Base-by-base conservation (phyloP, 805 yeast species). In the Nakazawaea ishiwadae region DNA sequence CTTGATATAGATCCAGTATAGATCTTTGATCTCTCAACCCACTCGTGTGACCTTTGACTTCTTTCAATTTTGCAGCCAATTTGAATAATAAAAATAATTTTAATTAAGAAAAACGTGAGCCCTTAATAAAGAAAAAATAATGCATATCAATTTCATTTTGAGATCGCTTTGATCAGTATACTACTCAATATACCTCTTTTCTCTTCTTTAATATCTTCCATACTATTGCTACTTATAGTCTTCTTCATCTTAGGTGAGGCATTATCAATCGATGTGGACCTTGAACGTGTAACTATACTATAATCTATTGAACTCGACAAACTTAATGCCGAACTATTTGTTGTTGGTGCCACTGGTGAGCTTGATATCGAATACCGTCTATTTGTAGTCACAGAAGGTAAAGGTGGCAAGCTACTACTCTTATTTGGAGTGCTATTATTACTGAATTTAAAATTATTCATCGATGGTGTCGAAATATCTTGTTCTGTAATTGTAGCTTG, bases 321-420 rank as follows among this genome's bases (percentile, higher is more conserved):
- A 27, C 32, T 35, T 24, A 28, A 35, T n/a, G 32, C 31, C 11
- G 39, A 27, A 27, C n/a, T 27, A 14, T 35, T 35, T 8, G 39
- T 19, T 5, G 18, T 26, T 9, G 18, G 16, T 26, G 14, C 16
- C 23, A 21, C 27, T 19, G 18, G 37, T 2, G 58, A 48, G 7
- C 31, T 18, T 3, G 58, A 42, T 2, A 57, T 51, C 2, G 60
- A 47, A 20, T 39, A 46, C 5, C 60, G 50, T 7, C 60, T 39
- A 10, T 54, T 38, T 2, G 64, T 59, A 8, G 62, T 55, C 9
- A 59, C 62, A 2, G 62, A 50, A 1, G 64, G 64, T 19, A 59
- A 46, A n/a, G 60, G 60, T 3, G 64, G 64, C 21, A 59, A 33
- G 27, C 61, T 8, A 23, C 26, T 23, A 8, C 10, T 54, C 18